Conservation (phyloP, 352 stramenopile genomes). For the Pythium utonaiense region DNA sequence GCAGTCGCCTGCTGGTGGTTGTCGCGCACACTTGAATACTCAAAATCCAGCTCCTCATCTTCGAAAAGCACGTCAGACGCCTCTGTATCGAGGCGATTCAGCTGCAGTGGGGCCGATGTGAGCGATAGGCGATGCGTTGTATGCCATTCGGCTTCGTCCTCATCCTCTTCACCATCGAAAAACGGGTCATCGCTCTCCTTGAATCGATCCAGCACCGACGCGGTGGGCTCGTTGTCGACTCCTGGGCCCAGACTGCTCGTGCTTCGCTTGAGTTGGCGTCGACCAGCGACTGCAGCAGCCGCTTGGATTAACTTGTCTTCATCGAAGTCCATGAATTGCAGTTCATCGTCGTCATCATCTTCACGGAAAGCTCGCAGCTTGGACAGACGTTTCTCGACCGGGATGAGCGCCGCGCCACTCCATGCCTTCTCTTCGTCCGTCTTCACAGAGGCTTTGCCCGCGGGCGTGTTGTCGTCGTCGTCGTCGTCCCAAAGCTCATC, state of each 20-base stretch:
- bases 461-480: constrained; percentile 13
- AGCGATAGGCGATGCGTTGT: not conserved
- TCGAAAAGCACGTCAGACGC: constrained; percentile 68
- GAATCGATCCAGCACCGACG: constrained; percentile 22
- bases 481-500: constrained; percentile 73
- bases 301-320: constrained; percentile 55
- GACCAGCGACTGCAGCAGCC: constrained; percentile 22
- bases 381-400: constrained; percentile 53
- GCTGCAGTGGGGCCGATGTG: constrained; percentile 15
- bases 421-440: constrained; percentile 29
- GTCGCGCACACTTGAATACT: constrained; percentile 69
- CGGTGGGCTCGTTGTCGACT: not conserved
- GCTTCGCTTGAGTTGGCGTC: constrained; percentile 15
- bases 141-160: constrained; percentile 18
- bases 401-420: constrained; percentile 57
- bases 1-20: constrained; percentile 72
- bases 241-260: constrained; percentile 5
- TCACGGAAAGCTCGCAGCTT: constrained; percentile 78
- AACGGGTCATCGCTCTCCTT: constrained; percentile 23
- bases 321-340: constrained; percentile 72
- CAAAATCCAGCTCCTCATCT: constrained; percentile 82
- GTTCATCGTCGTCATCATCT: constrained; percentile 48
- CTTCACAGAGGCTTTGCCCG: not conserved
- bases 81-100: constrained; percentile 15
- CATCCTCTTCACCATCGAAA: constrained; percentile 18